Evolutionary conservation across 306 rosid genomes (phyloP), one percentile per base, ranked within the genome.

Genomic region (Prunus mume): DNA sequence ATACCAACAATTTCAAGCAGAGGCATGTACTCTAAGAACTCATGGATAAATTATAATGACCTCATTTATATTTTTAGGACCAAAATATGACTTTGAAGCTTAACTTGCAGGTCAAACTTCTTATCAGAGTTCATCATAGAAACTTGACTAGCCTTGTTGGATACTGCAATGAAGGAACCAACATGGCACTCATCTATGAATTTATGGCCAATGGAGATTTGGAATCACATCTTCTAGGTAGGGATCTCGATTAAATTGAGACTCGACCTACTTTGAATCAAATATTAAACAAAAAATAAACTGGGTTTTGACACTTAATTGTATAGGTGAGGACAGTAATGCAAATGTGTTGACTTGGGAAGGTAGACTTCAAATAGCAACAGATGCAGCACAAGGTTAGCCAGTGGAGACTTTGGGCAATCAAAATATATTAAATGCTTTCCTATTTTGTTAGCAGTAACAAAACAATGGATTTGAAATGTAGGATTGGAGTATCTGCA

Each of bases 101-200:
- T 25, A 54, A 71, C 25, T 12, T 72, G 60, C 83, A 89, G 91
- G 90, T 71, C 38, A 55, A 80, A 13, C 76, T 89, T 58, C 81
- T 87, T n/a, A 67, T 78, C 75, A 46, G 78, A 69, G 83, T 89
- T 78, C 88, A 89, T 68, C 88, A 89, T 11, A 85, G 81, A 83
- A 85, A 85, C 57, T 78, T 85, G 72, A 85, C 85, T 11, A 71
- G 85, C 65, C 85, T 81, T 25, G 50, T 81, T 20, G 84, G 86
- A 19, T 82, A 80, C 18, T 82, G 83, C 68, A 67, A 81, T 0
- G 84, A 87, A 73, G 83, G 77, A 45, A 77, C 78, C n/a, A 72
- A 78, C 22, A 74, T 74, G 45, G 85, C 73, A 6, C 65, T 84
- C 64, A 22, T 87, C 50, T 84, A 81, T 50, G 90, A 87, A 65